Evolutionary conservation across 2,329 filamentous ascomycete genomes (phyloP), one percentile per base, ranked within the genome.

Genomic region (Trichophyton equinum): DNA sequence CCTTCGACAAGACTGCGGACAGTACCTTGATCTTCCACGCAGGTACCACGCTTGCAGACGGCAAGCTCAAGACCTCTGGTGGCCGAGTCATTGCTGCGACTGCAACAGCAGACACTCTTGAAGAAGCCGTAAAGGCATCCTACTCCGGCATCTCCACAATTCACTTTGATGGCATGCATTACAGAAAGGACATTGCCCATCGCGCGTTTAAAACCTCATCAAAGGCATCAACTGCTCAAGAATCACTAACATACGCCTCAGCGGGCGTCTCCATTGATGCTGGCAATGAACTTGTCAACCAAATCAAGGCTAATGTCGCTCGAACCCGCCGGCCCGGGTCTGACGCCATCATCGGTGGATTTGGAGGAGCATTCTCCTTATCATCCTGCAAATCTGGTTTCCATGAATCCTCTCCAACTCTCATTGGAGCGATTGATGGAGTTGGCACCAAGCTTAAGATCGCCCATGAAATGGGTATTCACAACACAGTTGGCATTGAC

Each of bases 381-480:
- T 78, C 85, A 5, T 82, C 82, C 57, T 73, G 73, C 64, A 74
- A 74, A 66, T 88, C 89, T 11, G 88, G 89, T 59, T 95, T 89
- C 62, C 91, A 90, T 70, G 77, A 80, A 4, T 80, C 84, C 62
- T 83, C 87, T 0, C 91, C 92, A 9, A 86, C 91, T 61, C 77
- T 97, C 27, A 89, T 97, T n/a, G 89, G 89, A 60, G 91, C 91
- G 63, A 97, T 96, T 65, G 94, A 99, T 71, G 94, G 94, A 59
- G 91, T 97, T 42, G 94, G 92, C 62, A 97, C 92, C 57, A 97
- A 97, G 78, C 86, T 97, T 68, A 95, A 95, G 81, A 89, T 99
- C 69, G 94, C 94, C 0, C 92, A 96, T 72, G 83, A 85, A 11
- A 88, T 95, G 78, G 82, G 85, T 68, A 90, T 95, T 76, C 94